These are phyloP conservation scores for Aspergillus udagawae DNA, from an alignment of 2,329 filamentous ascomycete genomes.

Conservation along the genomic window DNA sequence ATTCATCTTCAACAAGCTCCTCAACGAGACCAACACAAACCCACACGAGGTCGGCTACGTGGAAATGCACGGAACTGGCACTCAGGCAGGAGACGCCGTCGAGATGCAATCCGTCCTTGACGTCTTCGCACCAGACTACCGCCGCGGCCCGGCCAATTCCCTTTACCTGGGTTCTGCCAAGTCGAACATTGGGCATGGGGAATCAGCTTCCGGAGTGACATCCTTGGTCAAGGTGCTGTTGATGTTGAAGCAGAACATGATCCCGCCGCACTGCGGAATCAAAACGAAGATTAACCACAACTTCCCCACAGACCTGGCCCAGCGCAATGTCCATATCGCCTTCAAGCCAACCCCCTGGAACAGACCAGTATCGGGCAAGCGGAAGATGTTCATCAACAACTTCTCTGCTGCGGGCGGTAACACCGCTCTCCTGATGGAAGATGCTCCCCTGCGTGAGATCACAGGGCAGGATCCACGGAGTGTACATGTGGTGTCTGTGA, in stretches of 20 bases:
- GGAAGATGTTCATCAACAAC: conserved; percentile 56
- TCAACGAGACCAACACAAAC: conserved; percentile 32
- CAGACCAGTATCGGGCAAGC: conserved; percentile 25
- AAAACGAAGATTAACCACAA: conserved; percentile 45
- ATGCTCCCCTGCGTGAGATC: conserved; percentile 44
- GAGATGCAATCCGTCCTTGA: conserved; percentile 35
- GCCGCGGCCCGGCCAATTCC: conserved; percentile 28
- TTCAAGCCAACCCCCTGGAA: conserved; percentile 43
- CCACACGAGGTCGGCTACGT: conserved; percentile 35
- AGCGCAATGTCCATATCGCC: conserved; percentile 32
- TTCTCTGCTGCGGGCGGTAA: conserved; percentile 69
- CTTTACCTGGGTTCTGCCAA: conserved; percentile 33
- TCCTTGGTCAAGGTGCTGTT: conserved; percentile 59
- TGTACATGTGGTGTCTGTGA: conserved; percentile 54
- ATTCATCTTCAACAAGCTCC: conserved; percentile 33
- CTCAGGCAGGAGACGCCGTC: conserved; percentile 34
- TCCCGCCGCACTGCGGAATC: conserved; percentile 66
- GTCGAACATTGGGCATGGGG: conserved; percentile 44
- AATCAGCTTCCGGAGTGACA: conserved; percentile 31
- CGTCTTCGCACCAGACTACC: conserved; percentile 28
- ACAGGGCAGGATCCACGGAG: conserved; percentile 47
- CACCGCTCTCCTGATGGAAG: conserved; percentile 60
- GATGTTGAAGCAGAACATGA: conserved; percentile 60
- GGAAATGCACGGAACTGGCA: conserved; percentile 38
- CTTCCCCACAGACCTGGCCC: conserved; percentile 30